Conservation (phyloP, 441 rosid species). For the Croton setiger region DNA sequence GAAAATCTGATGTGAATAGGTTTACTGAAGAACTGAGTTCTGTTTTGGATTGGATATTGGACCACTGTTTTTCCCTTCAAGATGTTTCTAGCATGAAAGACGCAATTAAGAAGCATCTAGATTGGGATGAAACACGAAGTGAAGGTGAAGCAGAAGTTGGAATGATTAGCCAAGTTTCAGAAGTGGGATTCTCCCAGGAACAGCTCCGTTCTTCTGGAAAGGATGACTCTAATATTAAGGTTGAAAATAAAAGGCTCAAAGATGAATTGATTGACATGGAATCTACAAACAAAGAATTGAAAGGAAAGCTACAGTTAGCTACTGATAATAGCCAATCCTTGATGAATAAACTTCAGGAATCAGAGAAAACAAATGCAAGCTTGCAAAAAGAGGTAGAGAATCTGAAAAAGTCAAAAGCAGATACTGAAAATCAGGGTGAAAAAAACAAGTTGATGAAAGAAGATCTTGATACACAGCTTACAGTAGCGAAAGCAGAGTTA, state of each 20-base stretch:
- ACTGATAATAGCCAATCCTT: conserved; percentile 24
- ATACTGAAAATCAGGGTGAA: conserved; percentile 40
- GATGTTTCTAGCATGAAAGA: conserved; percentile 81
- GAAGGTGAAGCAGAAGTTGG: conserved; percentile 56
- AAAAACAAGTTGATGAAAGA: conserved; percentile 33
- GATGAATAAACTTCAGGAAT: conserved; percentile 41
- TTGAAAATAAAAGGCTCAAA: conserved; percentile 31
- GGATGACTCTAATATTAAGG: conserved; percentile 22
- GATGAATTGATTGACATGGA: conserved; percentile 29
- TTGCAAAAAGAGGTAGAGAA: conserved; percentile 37
- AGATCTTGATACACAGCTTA: conserved; percentile 37
- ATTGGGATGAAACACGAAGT: conserved; percentile 55
- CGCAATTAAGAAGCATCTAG: conserved; percentile 58
- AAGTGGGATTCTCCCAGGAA: conserved; percentile 23
- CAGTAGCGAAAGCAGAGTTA: conserved; percentile 35
- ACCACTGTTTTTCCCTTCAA: conserved; percentile 66
- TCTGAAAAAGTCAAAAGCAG: conserved; percentile 31
- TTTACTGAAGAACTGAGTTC: conserved; percentile 59
- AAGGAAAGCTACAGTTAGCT: conserved; percentile 33
- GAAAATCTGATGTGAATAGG: conserved; percentile 44
- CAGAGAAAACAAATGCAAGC: conserved; percentile 34
- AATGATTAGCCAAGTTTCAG: conserved; percentile 30
- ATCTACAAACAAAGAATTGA: conserved; percentile 32
- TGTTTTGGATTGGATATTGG: conserved; percentile 76
- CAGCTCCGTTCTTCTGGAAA: conserved; percentile 15